Conservation (phyloP, 1,139 yeast genomes). For the Groenewaldozyma sp. region DNA sequence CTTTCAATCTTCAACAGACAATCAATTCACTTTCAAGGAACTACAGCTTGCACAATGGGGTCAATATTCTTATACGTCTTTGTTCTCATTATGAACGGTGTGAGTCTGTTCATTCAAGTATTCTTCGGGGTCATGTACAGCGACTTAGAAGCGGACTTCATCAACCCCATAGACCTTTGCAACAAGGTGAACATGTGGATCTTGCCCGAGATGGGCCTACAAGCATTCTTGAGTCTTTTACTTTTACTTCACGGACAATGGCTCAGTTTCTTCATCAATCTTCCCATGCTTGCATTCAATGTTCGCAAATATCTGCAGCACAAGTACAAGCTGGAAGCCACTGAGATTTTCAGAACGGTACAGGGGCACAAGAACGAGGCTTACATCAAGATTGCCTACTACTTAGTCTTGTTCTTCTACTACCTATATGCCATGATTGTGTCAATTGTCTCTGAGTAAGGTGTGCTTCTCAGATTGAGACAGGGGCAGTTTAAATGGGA, state of each 20-base stretch:
- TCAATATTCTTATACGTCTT: constrained; percentile 18
- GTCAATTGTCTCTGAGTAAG: constrained; percentile 74
- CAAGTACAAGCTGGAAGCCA: constrained; percentile 81
- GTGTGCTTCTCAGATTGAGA: no score
- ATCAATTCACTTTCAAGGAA: background rate
- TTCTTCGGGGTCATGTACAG: constrained; percentile 83
- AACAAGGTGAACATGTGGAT: constrained; percentile 72
- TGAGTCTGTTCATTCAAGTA: constrained; percentile 77
- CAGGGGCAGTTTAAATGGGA: no score
- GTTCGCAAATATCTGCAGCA: constrained; percentile 57
- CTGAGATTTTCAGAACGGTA: constrained; percentile 88
- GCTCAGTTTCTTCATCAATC: constrained; percentile 72
- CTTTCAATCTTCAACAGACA: background rate
- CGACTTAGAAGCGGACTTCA: constrained; percentile 83
- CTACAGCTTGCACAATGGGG: constrained; percentile 5
- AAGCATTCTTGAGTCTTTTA: constrained; percentile 55
- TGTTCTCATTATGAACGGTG: constrained; percentile 67
- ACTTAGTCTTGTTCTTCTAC: constrained; percentile 79
- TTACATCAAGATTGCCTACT: constrained; percentile 78
- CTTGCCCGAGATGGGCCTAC: constrained; percentile 76
- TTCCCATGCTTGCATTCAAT: constrained; percentile 74
- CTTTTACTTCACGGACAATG: constrained; percentile 78
- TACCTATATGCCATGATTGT: constrained; percentile 90
- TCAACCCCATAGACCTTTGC: constrained; percentile 89
- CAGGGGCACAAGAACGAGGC: constrained; percentile 83